phyloP scores from a whole-genome alignment of 2,329 filamentous ascomycete genomes.

The Neofusicoccum sp. region DNA sequence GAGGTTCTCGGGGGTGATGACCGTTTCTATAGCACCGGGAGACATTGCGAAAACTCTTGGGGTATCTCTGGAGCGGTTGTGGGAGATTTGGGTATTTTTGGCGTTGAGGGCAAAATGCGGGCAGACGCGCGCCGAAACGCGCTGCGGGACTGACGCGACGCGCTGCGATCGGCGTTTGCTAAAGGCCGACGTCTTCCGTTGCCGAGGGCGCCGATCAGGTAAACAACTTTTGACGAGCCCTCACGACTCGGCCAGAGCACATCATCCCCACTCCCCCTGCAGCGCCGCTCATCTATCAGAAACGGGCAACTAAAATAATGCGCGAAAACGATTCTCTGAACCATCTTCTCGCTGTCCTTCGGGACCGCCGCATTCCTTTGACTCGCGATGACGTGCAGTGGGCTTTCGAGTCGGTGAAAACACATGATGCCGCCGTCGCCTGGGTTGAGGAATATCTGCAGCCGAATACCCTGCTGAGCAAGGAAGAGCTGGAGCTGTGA shows the following conservation, averaged over 20 bases:
- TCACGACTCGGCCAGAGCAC: constrained; percentile 9
- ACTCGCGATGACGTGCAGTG: constrained; percentile 51
- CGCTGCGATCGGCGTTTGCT: constrained; percentile 1
- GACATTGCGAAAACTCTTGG: background rate
- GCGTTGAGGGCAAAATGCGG: background rate
- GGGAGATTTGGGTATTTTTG: background rate
- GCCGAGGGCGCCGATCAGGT: constrained; percentile 15
- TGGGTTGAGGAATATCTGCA: constrained; percentile 54
- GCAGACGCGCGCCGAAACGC: constrained; percentile 2
- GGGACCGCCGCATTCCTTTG: constrained; percentile 48
- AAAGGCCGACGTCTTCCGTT: constrained; percentile 7
- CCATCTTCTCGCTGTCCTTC: constrained; percentile 47
- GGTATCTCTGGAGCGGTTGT: background rate
- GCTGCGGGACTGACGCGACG: constrained; percentile 11
- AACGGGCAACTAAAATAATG: constrained; percentile 1
- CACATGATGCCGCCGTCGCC: constrained; percentile 40
- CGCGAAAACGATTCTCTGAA: constrained; percentile 36
- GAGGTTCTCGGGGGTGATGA: constrained; percentile 26
- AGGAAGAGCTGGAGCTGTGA: constrained; percentile 53
- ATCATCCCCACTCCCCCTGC: constrained; percentile 9
- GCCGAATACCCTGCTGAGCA: constrained; percentile 49
- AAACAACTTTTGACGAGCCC: background rate
- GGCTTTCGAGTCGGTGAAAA: constrained; percentile 49
- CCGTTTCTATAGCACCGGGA: constrained; percentile 9
- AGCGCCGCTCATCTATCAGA: constrained; percentile 8